phyloP scores from a whole-genome alignment of 306 rosid genomes.

The Cicer cuneatum region DNA sequence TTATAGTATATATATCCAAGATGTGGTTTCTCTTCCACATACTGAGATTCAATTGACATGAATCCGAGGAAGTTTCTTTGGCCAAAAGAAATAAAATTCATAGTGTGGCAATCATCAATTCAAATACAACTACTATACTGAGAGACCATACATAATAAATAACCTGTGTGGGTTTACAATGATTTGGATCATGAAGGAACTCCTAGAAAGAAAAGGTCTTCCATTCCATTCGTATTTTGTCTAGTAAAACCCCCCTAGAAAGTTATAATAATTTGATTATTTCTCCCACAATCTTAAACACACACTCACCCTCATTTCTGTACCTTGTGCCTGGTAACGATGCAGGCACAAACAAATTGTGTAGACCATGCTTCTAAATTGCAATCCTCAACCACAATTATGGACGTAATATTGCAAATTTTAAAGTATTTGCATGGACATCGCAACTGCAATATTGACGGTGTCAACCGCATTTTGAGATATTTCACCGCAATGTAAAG shows the following conservation, averaged over 20 bases:
- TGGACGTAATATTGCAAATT: too few species aligned
- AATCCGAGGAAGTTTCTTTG: background rate
- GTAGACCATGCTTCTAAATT: too few species aligned
- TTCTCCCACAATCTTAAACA: too few species aligned
- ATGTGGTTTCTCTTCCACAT: background rate
- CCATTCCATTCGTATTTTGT: background rate
- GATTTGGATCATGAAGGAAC: background rate
- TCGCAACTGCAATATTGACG: too few species aligned
- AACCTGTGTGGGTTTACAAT: background rate
- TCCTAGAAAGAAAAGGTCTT: background rate
- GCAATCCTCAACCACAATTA: too few species aligned
- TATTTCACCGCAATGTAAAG: too few species aligned
- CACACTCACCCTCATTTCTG: too few species aligned
- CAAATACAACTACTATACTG: background rate
- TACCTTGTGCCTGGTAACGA: background rate
- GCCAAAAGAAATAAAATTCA: constrained; percentile 5
- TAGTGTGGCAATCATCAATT: background rate
- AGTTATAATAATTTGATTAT: too few species aligned
- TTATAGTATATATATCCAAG: constrained; percentile 14
- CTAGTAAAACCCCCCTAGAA: too few species aligned
- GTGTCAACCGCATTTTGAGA: too few species aligned
- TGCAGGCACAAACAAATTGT: background rate
- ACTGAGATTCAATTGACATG: background rate
- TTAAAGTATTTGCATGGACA: too few species aligned
- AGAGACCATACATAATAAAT: background rate